Base-by-base conservation (phyloP, 2,329 filamentous ascomycete genomes). In the Acarospora socialis region DNA sequence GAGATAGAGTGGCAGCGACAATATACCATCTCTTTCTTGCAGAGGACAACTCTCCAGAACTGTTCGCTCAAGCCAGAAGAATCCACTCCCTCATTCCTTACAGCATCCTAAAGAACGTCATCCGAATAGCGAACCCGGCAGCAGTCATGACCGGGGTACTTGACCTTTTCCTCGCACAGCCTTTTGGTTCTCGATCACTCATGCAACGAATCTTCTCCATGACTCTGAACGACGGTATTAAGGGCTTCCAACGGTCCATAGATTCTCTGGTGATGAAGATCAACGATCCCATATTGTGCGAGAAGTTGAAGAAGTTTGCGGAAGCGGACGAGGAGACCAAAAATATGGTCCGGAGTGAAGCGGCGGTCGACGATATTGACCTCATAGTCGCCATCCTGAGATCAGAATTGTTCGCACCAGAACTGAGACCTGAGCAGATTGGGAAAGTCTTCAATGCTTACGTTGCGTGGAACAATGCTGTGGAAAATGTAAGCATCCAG, bases 81-180 rank as follows among this genome's bases (percentile, higher is more conserved):
- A 94, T 95, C 32, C 90, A 98, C 52, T 93, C 86, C 1, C 69
- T 95, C 34, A 79, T 98, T 26, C 90, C 90, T 0, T 98, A 98
- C 51, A 79, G 77, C 1, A 65, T 94, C 29, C 66, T 98, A 52
- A 98, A 98, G 62, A 94, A 95, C 50, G 83, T 93, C 28, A 95
- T 98, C 48, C 76, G 87, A 35, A 83, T 95, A 44, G 84, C 90
- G 14, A 98, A 98, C 46, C 90, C 90, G 2, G 87, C 87, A 1
- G 83, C 84, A 4, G 90, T 98, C 42, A 95, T 98, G 87, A 81
- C 80, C n/a, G 80, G 80, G 13, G 77, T 95, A 26, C 67, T 98
- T 14, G 90, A 98, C 52, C 70, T 98, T 27, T 98, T 98, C 62
- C 68, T 95, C 37, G 87, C 90, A 5, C 90, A 95, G 46, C 90